Base-by-base conservation (phyloP, 352 stramenopile genomes). In the Pilasporangium apinafurcum region DNA sequence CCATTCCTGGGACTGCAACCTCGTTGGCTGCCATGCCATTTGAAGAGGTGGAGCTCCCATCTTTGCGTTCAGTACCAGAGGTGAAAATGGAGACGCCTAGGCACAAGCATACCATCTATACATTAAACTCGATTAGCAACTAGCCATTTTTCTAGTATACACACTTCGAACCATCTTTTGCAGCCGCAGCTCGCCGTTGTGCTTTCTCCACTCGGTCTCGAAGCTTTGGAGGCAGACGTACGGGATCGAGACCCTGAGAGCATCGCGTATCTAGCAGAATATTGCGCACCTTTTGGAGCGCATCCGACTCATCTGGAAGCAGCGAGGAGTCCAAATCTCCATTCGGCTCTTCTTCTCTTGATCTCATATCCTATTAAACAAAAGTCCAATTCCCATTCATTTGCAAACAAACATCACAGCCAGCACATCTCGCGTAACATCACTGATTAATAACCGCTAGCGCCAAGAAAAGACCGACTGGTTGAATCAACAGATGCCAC, bases 61-160 rank as follows among this genome's bases (percentile, higher is more conserved):
- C 34, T 10, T 3, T 24, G 13, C 9, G 34, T 8, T 71, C 52
- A 2, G 50, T 58, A 4, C 44, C 51, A 6, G 49, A 14, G 0
- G 64, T 59, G 42, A 86, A 86, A 22, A 88, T 78, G 3, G 71
- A 83, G 22, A 87, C 50, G 1, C 71, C 62, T 73, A n/a, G n/a
- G n/a, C n/a, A n/a, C n/a, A n/a, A n/a, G n/a, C n/a, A n/a, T n/a
- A n/a, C n/a, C n/a, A n/a, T n/a, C n/a, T n/a, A n/a, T n/a, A 27
- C 7, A 42, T 1, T 1, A 33, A 21, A 28, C 8, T 37, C 10
- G 5, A n/a, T 27, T 14, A 48, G 25, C n/a, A n/a, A 59, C 18
- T 18, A 33, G 3, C 8, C 30, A 26, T 57, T 9, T 35, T 2
- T 50, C 12, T 8, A n/a, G 30, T 6, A 33, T 25, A 17, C 28